Evolutionary conservation across 768 basidiomycete species (phyloP).

Genomic region (Panaeolus papilionaceus): DNA sequence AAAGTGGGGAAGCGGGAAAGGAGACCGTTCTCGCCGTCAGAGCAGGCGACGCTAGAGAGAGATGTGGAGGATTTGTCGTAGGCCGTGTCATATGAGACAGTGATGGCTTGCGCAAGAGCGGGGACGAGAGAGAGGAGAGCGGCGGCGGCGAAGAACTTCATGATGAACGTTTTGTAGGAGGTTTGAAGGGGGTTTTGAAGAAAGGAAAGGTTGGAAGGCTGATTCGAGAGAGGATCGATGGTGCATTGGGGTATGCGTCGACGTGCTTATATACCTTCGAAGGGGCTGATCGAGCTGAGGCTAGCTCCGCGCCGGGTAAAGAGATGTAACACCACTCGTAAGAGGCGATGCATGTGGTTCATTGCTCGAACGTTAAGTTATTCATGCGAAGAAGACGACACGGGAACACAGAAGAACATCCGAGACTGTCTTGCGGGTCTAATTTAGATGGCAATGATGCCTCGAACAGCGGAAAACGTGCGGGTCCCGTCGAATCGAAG

Average conservation of each 20-base stretch:
- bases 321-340: neutral
- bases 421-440: conserved; percentile 11
- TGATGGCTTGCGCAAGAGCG: conserved; percentile 30
- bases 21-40: conserved; percentile 55
- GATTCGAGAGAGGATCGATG: neutral
- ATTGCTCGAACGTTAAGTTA: neutral
- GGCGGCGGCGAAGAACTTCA: conserved; percentile 29
- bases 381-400: conserved; percentile 3
- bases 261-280: neutral
- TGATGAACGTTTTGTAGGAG: conserved; percentile 10
- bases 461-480: conserved; percentile 8
- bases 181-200: neutral
- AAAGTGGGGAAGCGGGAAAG: conserved; percentile 50
- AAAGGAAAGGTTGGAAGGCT: neutral
- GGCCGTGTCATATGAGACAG: conserved; percentile 45
- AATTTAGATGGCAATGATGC: neutral
- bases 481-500: conserved; percentile 6
- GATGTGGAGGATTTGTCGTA: conserved; percentile 51
- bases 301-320: neutral
- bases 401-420: conserved; percentile 3
- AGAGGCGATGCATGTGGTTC: neutral
- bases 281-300: neutral
- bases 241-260: neutral
- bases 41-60: conserved; percentile 46
- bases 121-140: conserved; percentile 30